A percentile compares a stretch with the other conserved stretches of the same genome.
phyloP scores from a whole-genome alignment of 805 yeast species.

The Scheffersomyces spartinae region DNA sequence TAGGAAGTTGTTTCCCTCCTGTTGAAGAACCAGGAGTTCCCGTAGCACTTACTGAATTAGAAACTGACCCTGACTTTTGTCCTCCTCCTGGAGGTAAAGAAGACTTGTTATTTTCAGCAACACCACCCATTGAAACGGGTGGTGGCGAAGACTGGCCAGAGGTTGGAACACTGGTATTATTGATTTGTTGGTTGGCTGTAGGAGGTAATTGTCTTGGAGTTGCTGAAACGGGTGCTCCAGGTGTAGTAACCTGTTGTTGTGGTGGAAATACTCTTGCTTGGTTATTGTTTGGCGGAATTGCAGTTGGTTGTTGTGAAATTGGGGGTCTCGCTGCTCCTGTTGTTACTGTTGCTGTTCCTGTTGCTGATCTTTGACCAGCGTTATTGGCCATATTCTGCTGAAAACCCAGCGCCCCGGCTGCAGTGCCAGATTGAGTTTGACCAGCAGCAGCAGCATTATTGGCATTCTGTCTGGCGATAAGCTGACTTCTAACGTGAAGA shows the following conservation, averaged over 20 bases:
- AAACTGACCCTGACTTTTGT: constrained; percentile 11
- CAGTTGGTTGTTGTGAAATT: too few species aligned
- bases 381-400: background rate
- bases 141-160: constrained; percentile 12
- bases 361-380: constrained; percentile 1
- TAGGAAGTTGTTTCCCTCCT: constrained; percentile 10
- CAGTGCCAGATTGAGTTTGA: constrained; percentile 4
- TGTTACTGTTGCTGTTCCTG: constrained; percentile 5
- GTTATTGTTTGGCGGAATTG: too few species aligned
- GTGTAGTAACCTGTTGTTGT: constrained; percentile 5
- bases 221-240: constrained; percentile 2
- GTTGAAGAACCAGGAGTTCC: constrained; percentile 3
- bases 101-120: constrained; percentile 39
- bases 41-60: constrained; percentile 7
- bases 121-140: constrained; percentile 37
- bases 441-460: constrained; percentile 3
- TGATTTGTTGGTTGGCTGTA: constrained; percentile 1
- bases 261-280: too few species aligned
- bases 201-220: background rate
- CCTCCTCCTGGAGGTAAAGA: constrained; percentile 9
- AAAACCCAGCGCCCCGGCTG: background rate
- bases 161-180: constrained; percentile 2
- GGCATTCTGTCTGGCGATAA: constrained; percentile 5
- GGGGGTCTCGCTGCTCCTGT: constrained; percentile 5
- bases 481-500: too few species aligned